Percentiles rank a stretch among this genome's conserved stretches.
phyloP scores from a whole-genome alignment of 2,329 filamentous ascomycete genomes.

The Fusarium sp. region DNA sequence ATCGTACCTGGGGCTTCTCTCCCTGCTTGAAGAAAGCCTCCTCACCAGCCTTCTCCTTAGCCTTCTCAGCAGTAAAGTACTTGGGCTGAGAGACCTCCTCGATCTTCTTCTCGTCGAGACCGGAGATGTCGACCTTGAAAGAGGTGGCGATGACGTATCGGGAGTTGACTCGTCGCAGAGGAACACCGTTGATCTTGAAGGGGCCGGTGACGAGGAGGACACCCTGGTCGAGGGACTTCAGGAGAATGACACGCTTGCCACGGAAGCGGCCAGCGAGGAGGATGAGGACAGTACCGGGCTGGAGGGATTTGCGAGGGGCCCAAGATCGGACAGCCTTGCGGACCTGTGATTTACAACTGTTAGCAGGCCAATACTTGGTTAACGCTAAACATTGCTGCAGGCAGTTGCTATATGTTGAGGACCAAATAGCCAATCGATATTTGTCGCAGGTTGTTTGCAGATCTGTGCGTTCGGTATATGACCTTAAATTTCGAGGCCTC shows the following conservation, averaged over 20 bases:
- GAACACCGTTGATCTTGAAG: conserved; percentile 99
- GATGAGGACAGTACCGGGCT: conserved; percentile 97
- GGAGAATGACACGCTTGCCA: conserved; percentile 99
- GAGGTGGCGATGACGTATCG: conserved; percentile 94
- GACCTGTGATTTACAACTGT: conserved; percentile 69
- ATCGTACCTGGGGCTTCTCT: conserved; percentile 93
- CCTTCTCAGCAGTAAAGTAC: conserved; percentile 98
- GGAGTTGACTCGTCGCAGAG: conserved; percentile 92
- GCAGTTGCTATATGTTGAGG: conserved; percentile 5
- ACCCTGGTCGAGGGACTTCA: conserved; percentile 97
- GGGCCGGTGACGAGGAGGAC: conserved; percentile 98
- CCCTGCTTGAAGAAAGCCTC: conserved; percentile 99
- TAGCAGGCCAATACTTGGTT: conserved; percentile 42
- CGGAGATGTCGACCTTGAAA: conserved; percentile 84
- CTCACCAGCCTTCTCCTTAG: conserved; percentile 94
- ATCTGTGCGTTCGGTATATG: conserved; percentile 33
- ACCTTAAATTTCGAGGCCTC: conserved; percentile 31
- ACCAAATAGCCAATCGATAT: conserved; percentile 34
- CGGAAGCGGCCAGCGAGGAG: conserved; percentile 99
- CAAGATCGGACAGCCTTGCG: conserved; percentile 94
- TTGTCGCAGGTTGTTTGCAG: conserved; percentile 12
- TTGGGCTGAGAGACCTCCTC: conserved; percentile 79
- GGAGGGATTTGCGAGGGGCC: conserved; percentile 87
- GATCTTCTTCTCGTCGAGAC: conserved; percentile 92
- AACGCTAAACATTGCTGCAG: conserved; percentile 10